Evolutionary conservation across 371 early-diverging fungal species (phyloP).

Genomic region (Mucor piriformis): DNA sequence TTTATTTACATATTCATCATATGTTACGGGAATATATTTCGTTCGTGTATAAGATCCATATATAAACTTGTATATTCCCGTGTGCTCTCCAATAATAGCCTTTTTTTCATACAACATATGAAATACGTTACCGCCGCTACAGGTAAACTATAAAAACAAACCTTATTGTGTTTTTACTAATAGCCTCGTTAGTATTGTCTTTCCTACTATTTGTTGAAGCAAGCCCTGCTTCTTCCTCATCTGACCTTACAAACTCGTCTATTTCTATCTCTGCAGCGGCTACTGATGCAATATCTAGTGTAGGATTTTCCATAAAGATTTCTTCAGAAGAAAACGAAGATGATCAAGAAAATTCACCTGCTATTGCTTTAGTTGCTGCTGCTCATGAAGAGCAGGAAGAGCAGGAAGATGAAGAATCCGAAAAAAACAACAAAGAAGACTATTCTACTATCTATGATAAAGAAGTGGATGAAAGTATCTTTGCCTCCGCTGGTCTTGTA

Average conservation of each 20-base stretch:
- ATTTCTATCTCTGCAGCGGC: background rate
- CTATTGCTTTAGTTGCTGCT: background rate
- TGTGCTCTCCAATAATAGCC: no score
- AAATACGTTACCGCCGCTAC: slow-evolving; percentile 2
- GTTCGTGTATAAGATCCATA: background rate
- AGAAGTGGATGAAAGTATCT: background rate
- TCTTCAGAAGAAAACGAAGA: background rate
- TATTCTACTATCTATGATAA: background rate
- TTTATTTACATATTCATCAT: no score
- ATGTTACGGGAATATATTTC: no score
- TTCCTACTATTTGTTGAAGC: background rate
- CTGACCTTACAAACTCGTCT: background rate
- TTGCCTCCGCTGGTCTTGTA: slow-evolving; percentile 1
- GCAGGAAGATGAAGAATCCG: background rate
- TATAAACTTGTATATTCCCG: background rate
- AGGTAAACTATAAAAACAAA: background rate
- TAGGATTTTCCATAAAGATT: background rate
- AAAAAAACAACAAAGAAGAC: background rate
- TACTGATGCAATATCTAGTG: background rate
- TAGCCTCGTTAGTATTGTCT: background rate
- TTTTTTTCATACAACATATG: background rate
- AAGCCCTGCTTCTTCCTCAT: background rate
- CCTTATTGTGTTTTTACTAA: no score
- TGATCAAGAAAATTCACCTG: slow-evolving; percentile 5
- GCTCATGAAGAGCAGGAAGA: slow-evolving; percentile 2